Evolutionary conservation across 441 rosid species (phyloP).

Genomic region (Francoa sonchifolia): DNA sequence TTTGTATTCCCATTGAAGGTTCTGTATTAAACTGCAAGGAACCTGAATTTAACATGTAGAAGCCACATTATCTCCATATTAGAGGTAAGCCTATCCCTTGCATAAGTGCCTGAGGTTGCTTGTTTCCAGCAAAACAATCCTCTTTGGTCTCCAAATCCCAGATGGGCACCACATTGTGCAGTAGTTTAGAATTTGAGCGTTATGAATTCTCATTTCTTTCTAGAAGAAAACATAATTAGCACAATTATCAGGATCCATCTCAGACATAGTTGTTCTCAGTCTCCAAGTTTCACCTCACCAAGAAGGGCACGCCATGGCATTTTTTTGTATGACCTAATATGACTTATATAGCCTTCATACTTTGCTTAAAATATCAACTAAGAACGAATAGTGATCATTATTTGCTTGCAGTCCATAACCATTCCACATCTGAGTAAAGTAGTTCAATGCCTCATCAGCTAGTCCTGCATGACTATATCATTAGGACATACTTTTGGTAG

Average conservation of each 20-base stretch:
- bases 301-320: constrained; percentile 71
- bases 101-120: too few relatives aligned
- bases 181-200: too few relatives aligned
- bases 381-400: constrained; percentile 52
- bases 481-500: constrained; percentile 34
- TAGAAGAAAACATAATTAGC: constrained; percentile 53
- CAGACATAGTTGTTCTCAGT: constrained; percentile 38
- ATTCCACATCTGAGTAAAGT: constrained; percentile 30
- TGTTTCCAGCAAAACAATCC: too few relatives aligned
- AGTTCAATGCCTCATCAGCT: constrained; percentile 39
- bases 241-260: constrained; percentile 50
- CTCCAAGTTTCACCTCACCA: constrained; percentile 49
- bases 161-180: too few relatives aligned
- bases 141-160: too few relatives aligned
- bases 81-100: too few relatives aligned
- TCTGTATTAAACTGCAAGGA: too few relatives aligned
- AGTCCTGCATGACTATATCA: constrained; percentile 47
- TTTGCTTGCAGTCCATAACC: constrained; percentile 31
- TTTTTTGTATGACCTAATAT: constrained; percentile 28
- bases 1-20: too few relatives aligned
- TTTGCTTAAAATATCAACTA: constrained; percentile 50
- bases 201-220: too few relatives aligned
- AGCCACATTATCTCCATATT: too few relatives aligned
- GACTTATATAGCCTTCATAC: constrained; percentile 52
- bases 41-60: too few relatives aligned